Percentiles rank a stretch among this genome's conserved stretches.
phyloP scores from a whole-genome alignment of 2,329 filamentous ascomycete species.

The Sarocladiaceae sp. region DNA sequence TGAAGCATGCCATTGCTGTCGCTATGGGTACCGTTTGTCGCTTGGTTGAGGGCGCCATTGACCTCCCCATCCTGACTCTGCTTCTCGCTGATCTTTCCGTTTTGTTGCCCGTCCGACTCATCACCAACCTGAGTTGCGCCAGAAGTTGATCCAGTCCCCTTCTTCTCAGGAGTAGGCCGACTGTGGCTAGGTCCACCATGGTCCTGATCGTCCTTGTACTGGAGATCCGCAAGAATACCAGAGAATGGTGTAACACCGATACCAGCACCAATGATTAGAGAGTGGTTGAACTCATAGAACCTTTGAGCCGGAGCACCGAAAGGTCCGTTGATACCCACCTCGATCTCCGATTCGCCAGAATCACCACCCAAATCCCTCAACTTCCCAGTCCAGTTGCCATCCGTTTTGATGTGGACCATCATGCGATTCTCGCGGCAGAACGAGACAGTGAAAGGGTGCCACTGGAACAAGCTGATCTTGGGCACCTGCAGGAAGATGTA shows the following conservation, averaged over 20 bases:
- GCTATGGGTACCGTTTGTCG: not conserved
- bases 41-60: not conserved
- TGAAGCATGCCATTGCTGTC: not conserved
- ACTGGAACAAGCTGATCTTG: constrained; percentile 48
- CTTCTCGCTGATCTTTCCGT: not conserved
- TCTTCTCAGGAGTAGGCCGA: constrained; percentile 4
- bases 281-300: constrained; percentile 54
- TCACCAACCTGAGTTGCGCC: constrained; percentile 5
- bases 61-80: not conserved
- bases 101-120: not conserved
- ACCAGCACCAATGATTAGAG: constrained; percentile 51
- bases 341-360: constrained; percentile 30
- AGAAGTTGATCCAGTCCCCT: not conserved
- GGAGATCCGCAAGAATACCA: constrained; percentile 51
- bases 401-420: constrained; percentile 54
- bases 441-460: constrained; percentile 57
- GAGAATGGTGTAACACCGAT: constrained; percentile 57
- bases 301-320: constrained; percentile 55
- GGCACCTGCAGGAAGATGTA: constrained; percentile 55
- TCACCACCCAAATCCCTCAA: constrained; percentile 38
- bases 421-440: constrained; percentile 47
- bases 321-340: constrained; percentile 52
- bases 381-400: constrained; percentile 50
- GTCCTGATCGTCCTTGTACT: constrained; percentile 38
- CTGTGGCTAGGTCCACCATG: constrained; percentile 21